Evolutionary conservation across 768 basidiomycete genomes (phyloP), one percentile per base, ranked within the genome.

Genomic region (Galerina sulciceps): DNA sequence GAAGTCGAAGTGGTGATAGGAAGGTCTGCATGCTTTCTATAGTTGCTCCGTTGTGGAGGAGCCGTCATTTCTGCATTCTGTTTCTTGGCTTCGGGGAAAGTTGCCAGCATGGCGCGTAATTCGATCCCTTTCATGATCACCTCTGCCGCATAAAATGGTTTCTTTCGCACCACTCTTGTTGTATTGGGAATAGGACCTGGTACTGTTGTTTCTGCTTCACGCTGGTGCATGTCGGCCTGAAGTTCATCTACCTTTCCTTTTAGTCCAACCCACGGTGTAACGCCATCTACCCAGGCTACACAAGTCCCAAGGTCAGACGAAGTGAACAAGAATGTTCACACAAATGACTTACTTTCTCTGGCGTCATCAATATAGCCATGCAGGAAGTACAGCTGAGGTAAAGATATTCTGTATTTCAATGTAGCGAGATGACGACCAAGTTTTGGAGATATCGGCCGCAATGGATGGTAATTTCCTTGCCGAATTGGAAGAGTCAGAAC

Each of bases 191-290:
- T 73, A 52, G 79, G 76, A n/a, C 87, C 86, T 8, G 80, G 76
- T 1, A 87, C 81, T 1, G 77, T 77, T 8, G 82, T 81, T 76
- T 96, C 93, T 75, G 95, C 90, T 60, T 91, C 89, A 50, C 94
- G 82, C 73, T 97, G 95, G 71, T 98, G 96, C 76, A 96, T 83
- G 68, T 98, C 96, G 44, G 90, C 93, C 61, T 90, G 88, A 68
- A 97, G 87, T 47, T 86, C 84, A 36, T 88, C 86, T 37, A 96
- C 84, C 67, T 87, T 81, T 15, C 86, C 91, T 71, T 98, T 99
- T 37, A 96, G 78, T 3, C 95, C 96, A 36, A 97, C 83, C 71
- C 89, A 89, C 11, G 87, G 85, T 3, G 89, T 88, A 42, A 88
- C 82, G 9, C 94, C 94, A 64, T 87, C 82, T 6, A 78, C 76